Evolutionary conservation across 306 rosid genomes (phyloP).

Genomic region (Sindora glabra): DNA sequence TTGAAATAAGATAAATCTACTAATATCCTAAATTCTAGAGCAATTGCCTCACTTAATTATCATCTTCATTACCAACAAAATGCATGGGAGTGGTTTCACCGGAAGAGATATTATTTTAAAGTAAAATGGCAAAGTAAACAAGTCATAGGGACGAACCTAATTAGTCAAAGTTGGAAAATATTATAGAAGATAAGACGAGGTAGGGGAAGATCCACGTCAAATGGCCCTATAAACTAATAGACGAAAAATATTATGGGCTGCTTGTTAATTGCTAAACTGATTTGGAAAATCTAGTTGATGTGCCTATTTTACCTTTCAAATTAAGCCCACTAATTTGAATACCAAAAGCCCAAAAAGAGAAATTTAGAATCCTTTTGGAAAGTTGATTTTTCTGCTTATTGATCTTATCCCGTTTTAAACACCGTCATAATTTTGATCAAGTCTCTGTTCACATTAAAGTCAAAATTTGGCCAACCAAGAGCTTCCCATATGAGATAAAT

Average conservation of each 20-base stretch:
- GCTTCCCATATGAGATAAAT: no score
- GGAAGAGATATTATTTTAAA: no score
- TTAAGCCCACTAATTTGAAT: constrained; percentile 11
- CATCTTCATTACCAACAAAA: no score
- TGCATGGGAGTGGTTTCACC: background rate
- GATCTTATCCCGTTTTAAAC: constrained; percentile 23
- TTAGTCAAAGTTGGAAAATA: background rate
- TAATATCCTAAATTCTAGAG: no score
- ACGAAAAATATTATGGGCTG: constrained; percentile 13
- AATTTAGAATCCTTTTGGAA: background rate
- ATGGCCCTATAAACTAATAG: background rate
- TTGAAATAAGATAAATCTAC: no score
- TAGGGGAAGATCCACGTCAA: background rate
- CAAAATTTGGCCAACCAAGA: background rate
- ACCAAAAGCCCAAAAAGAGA: background rate
- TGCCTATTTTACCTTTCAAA: background rate
- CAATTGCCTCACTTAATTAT: no score
- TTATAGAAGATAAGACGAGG: constrained; percentile 1
- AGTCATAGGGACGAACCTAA: background rate
- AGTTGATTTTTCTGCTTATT: background rate
- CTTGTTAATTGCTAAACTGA: background rate
- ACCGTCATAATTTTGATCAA: constrained; percentile 5
- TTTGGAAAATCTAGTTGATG: background rate
- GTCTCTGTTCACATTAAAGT: background rate
- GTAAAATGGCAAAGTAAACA: background rate